Evolutionary conservation across 2,329 filamentous ascomycete genomes (phyloP).

Genomic region (Sordariomycetes sp.): DNA sequence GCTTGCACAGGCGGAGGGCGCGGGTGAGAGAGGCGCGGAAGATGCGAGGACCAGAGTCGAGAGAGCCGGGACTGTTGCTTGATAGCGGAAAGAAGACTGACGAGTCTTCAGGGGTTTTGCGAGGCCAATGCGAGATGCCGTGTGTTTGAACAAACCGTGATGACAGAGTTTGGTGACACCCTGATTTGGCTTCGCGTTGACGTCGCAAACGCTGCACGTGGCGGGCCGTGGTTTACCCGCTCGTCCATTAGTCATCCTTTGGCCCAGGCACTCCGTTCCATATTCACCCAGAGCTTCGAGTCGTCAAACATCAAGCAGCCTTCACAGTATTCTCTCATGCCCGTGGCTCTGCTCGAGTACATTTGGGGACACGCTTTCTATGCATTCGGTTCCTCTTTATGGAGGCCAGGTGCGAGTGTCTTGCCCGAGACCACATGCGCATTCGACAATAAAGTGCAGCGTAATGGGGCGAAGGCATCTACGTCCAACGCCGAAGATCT

Average conservation of each 20-base stretch:
- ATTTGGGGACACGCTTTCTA: too few species aligned
- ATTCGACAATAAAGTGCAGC: too few species aligned
- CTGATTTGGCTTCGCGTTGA: not conserved
- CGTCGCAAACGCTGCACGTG: not conserved
- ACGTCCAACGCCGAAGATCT: too few species aligned
- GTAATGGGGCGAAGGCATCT: too few species aligned
- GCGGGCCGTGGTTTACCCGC: not conserved
- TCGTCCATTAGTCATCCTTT: not conserved
- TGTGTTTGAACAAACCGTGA: not conserved
- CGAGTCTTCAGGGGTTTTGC: not conserved
- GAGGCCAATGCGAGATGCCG: not conserved
- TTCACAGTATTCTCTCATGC: too few species aligned
- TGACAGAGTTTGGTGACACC: not conserved
- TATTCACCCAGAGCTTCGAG: too few species aligned
- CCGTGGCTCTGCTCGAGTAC: too few species aligned
- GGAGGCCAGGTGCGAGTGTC: too few species aligned
- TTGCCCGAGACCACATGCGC: too few species aligned
- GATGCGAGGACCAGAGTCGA: not conserved
- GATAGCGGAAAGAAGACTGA: not conserved
- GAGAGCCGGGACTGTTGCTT: not conserved
- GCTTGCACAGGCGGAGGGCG: slow-evolving; percentile 1
- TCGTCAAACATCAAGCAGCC: too few species aligned
- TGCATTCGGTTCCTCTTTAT: too few species aligned
- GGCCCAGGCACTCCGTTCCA: too few species aligned
- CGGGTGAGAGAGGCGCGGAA: not conserved